Evolutionary conservation across 164 flowering plant genomes (phyloP).

Genomic region (Akebia trifoliata): DNA sequence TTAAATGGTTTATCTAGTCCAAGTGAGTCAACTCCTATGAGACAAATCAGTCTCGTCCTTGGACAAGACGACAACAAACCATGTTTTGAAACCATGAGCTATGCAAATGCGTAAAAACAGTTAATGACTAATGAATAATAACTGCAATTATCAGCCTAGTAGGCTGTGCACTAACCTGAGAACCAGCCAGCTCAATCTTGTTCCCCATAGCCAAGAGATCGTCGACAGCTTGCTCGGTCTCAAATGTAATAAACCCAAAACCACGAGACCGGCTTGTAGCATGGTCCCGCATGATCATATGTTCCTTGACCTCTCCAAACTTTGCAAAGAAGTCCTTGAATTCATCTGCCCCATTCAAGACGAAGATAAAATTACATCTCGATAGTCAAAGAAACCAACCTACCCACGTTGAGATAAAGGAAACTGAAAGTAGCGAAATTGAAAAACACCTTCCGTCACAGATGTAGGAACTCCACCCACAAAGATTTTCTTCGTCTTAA

Average conservation of each 20-base stretch:
- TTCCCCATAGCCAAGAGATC: conserved; percentile 63
- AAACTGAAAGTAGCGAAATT: background rate
- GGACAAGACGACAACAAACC: too few relatives aligned
- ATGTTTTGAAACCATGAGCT: too few relatives aligned
- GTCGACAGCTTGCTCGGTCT: conserved; percentile 64
- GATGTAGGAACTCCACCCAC: conserved; percentile 83
- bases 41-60: too few relatives aligned
- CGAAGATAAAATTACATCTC: background rate
- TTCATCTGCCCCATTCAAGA: conserved; percentile 49
- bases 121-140: too few relatives aligned
- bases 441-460: conserved; percentile 52
- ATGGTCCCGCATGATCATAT: conserved; percentile 83
- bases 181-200: conserved; percentile 57
- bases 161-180: conserved; percentile 44
- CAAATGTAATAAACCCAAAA: conserved; percentile 80
- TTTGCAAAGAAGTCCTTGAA: conserved; percentile 72
- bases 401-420: background rate
- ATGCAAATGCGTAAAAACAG: too few relatives aligned
- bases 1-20: too few relatives aligned
- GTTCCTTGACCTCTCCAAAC: conserved; percentile 70
- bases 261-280: conserved; percentile 77
- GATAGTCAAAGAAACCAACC: background rate
- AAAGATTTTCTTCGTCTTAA: conserved; percentile 84
- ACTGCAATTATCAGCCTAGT: background rate
- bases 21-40: too few relatives aligned